phyloP scores from a whole-genome alignment of 306 rosid genomes.

The Inga leiocalycina region DNA sequence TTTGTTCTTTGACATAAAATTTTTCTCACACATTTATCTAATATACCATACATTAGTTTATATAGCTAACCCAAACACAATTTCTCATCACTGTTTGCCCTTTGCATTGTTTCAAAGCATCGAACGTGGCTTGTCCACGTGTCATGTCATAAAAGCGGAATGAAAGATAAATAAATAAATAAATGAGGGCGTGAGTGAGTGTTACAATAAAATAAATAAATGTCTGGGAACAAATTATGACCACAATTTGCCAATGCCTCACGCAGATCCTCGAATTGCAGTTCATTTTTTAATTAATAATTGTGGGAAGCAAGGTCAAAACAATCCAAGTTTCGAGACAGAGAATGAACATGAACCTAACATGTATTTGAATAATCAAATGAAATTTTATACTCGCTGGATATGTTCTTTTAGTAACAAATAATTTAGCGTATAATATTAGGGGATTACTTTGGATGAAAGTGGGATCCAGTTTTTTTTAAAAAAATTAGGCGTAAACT shows the following conservation, averaged over 20 bases:
- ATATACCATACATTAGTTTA: no score
- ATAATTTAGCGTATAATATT: neutral
- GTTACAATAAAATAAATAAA: no score
- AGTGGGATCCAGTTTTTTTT: neutral
- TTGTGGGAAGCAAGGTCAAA: slow-evolving; percentile 42
- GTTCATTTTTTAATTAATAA: neutral
- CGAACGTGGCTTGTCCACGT: slow-evolving; percentile 46
- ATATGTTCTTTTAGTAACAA: neutral
- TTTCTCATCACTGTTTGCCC: neutral
- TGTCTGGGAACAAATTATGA: neutral
- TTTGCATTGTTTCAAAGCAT: neutral
- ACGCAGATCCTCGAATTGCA: neutral
- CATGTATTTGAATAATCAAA: neutral
- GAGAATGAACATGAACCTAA: slow-evolving; percentile 15
- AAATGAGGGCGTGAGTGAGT: neutral
- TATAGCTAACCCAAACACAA: no score
- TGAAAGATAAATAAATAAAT: no score
- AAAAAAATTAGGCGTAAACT: neutral
- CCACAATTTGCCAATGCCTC: neutral
- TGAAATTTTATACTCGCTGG: no score
- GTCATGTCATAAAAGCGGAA: slow-evolving; percentile 31
- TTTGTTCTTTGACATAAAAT: no score
- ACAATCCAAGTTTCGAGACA: slow-evolving; percentile 41
- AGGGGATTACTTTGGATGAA: neutral
- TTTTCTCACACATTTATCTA: no score